These are phyloP conservation scores for Neurospora tetraspora DNA, from an alignment of 495 filamentous ascomycete species.

Conservation along the genomic window DNA sequence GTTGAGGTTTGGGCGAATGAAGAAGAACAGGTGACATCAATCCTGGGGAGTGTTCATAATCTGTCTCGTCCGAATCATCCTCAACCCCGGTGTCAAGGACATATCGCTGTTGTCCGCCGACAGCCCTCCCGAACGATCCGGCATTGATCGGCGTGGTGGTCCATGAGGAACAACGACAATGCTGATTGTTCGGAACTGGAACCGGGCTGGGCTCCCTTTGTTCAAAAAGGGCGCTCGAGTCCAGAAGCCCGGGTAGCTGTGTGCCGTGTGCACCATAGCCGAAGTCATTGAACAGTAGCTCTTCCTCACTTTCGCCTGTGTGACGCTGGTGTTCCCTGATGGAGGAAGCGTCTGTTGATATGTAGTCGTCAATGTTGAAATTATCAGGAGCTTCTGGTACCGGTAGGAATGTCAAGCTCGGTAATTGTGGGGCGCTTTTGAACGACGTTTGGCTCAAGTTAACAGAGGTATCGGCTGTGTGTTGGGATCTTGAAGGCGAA, in stretches of 20 bases:
- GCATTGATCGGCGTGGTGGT: background rate
- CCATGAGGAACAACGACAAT: background rate
- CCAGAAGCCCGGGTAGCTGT: constrained; percentile 28
- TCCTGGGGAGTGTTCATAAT: background rate
- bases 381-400: background rate
- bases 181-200: background rate
- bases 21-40: background rate
- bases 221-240: constrained; percentile 3
- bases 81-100: constrained; percentile 10
- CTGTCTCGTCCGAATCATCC: constrained; percentile 2
- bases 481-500: constrained; percentile 27
- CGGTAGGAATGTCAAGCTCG: background rate
- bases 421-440: background rate
- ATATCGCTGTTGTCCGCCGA: constrained; percentile 3
- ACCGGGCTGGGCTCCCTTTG: background rate
- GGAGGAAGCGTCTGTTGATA: constrained; percentile 29
- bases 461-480: constrained; percentile 35
- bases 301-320: constrained; percentile 30
- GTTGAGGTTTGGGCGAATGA: background rate
- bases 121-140: constrained; percentile 8
- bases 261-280: constrained; percentile 26
- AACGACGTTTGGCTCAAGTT: constrained; percentile 20
- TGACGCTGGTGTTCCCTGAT: constrained; percentile 16
- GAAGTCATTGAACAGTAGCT: constrained; percentile 30
- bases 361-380: constrained; percentile 32